These are phyloP conservation scores for Aspergillus panamensis DNA, from an alignment of 495 filamentous ascomycete genomes.

Conservation along the genomic window DNA sequence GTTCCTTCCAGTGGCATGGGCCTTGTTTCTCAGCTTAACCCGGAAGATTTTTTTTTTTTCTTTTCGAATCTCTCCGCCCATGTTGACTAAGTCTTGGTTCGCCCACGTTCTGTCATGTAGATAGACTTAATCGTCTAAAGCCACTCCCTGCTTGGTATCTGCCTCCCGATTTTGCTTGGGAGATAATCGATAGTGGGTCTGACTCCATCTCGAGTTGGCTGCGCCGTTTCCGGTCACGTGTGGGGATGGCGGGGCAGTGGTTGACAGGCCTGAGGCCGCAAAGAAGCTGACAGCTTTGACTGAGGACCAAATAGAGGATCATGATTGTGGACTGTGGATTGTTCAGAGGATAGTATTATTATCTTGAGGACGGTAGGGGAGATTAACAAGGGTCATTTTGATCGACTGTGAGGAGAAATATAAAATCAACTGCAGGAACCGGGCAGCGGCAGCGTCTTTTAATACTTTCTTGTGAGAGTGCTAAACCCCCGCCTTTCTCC, in stretches of 20 bases:
- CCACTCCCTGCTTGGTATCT: neutral
- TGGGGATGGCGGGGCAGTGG: conserved; percentile 14
- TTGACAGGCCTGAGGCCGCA: conserved; percentile 14
- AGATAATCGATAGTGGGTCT: conserved; percentile 1
- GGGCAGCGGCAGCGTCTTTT: neutral
- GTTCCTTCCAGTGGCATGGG: too few relatives aligned
- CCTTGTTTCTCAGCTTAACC: neutral
- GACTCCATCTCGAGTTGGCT: neutral
- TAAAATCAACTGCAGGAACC: neutral
- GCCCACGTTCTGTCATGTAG: neutral
- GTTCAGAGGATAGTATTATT: neutral
- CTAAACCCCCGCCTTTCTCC: neutral
- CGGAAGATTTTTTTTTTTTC: neutral
- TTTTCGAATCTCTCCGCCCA: neutral
- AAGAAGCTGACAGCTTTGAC: conserved; percentile 13
- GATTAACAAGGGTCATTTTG: neutral
- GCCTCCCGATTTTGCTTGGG: neutral
- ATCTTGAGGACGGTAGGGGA: neutral
- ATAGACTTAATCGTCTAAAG: conserved; percentile 5
- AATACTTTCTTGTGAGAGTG: neutral
- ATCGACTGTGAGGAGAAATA: neutral
- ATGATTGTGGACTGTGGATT: neutral
- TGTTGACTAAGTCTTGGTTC: neutral
- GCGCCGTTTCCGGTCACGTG: conserved; percentile 11
- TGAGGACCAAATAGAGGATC: conserved; percentile 11